Conservation (phyloP, 2,329 filamentous ascomycete genomes). For the Ophiostoma perfectum region DNA sequence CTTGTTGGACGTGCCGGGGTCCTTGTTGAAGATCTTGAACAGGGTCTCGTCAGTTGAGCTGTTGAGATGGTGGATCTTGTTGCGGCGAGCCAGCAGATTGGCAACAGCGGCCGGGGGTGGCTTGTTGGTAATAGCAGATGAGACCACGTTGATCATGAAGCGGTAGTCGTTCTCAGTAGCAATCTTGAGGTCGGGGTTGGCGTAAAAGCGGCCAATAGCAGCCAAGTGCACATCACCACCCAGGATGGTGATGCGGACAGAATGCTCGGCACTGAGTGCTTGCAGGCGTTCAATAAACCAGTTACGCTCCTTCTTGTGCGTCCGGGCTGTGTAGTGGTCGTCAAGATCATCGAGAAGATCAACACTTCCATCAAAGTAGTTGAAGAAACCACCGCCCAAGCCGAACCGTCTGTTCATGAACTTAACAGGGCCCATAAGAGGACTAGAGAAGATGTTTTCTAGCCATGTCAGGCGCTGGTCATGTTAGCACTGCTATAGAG, state of each 20-base stretch:
- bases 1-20: slow-evolving; percentile 73
- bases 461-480: slow-evolving; percentile 78
- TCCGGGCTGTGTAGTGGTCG: slow-evolving; percentile 90
- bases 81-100: slow-evolving; percentile 83
- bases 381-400: slow-evolving; percentile 78
- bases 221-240: slow-evolving; percentile 92
- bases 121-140: slow-evolving; percentile 92
- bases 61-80: slow-evolving; percentile 70
- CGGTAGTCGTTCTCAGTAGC: slow-evolving; percentile 77
- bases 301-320: slow-evolving; percentile 84
- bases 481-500: slow-evolving; percentile 5
- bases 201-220: slow-evolving; percentile 90
- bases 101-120: slow-evolving; percentile 82
- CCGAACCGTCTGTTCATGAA: slow-evolving; percentile 89
- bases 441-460: slow-evolving; percentile 83
- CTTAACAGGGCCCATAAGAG: slow-evolving; percentile 80
- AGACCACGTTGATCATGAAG: slow-evolving; percentile 93
- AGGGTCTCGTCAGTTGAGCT: slow-evolving; percentile 82
- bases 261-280: slow-evolving; percentile 75
- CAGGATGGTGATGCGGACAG: slow-evolving; percentile 83
- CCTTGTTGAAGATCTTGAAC: slow-evolving; percentile 84
- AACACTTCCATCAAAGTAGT: slow-evolving; percentile 87
- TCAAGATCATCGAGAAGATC: slow-evolving; percentile 90
- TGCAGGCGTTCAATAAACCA: slow-evolving; percentile 76
- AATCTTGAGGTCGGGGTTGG: slow-evolving; percentile 72